A percentile compares a stretch with the other conserved stretches of the same genome.
These are phyloP conservation scores for Candida hungchunana DNA, from an alignment of 805 yeast species.

Conservation along the genomic window DNA sequence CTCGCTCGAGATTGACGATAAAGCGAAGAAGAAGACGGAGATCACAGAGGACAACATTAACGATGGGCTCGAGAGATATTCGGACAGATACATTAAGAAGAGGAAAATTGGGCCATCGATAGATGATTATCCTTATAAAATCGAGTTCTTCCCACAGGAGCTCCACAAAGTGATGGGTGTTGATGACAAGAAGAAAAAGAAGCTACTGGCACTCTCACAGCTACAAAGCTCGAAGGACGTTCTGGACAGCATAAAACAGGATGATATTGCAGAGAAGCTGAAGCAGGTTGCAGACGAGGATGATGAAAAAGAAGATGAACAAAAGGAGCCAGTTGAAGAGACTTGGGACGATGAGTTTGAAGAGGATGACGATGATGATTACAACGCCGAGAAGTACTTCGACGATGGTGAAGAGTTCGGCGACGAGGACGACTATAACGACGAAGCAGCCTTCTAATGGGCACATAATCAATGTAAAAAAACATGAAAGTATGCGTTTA, in stretches of 20 bases:
- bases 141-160: constrained; percentile 74
- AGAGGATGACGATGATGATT: constrained; percentile 60
- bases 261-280: constrained; percentile 38
- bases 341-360: constrained; percentile 54
- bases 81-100: constrained; percentile 73
- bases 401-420: constrained; percentile 54
- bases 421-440: constrained; percentile 48
- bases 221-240: constrained; percentile 26
- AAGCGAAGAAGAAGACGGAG: constrained; percentile 24
- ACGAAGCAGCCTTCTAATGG: constrained; percentile 55
- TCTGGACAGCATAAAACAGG: constrained; percentile 21
- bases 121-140: constrained; percentile 71
- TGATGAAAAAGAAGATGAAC: constrained; percentile 37
- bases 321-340: constrained; percentile 34
- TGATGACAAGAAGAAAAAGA: constrained; percentile 47
- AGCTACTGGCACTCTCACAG: constrained; percentile 39
- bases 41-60: constrained; percentile 38
- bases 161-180: constrained; percentile 68
- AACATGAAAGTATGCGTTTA: not conserved
- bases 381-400: constrained; percentile 59
- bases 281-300: constrained; percentile 46
- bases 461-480: not conserved
- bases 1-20: constrained; percentile 29
- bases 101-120: constrained; percentile 67
- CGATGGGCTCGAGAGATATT: constrained; percentile 78